These are phyloP conservation scores for Coemansia sp. DNA, from an alignment of 192 early-diverging fungal genomes.

Conservation along the genomic window DNA sequence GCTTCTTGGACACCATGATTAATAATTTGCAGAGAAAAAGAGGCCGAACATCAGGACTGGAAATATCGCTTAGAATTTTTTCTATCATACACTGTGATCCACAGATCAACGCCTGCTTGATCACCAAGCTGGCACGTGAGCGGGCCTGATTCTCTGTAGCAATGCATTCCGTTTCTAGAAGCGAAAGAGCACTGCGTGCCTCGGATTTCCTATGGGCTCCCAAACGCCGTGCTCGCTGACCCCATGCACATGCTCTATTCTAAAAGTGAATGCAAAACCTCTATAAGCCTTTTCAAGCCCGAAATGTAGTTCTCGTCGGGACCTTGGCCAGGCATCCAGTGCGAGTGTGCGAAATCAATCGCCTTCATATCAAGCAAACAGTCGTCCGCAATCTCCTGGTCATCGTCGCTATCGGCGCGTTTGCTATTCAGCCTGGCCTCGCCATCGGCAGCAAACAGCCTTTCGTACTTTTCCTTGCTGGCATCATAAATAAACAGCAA, in stretches of 20 bases:
- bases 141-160: no score
- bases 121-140: no score
- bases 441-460: slow-evolving; percentile 30
- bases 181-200: no score
- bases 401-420: slow-evolving; percentile 20
- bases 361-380: slow-evolving; percentile 62
- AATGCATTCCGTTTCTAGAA: no score
- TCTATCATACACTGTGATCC: no score
- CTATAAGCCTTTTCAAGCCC: slow-evolving; percentile 62
- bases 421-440: neutral
- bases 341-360: slow-evolving; percentile 91
- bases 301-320: slow-evolving; percentile 67
- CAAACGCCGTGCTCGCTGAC: no score
- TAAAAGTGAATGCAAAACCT: slow-evolving; percentile 50
- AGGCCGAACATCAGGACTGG: slow-evolving; percentile 11
- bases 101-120: no score
- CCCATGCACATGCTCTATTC: neutral
- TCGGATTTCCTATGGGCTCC: no score
- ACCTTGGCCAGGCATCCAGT: slow-evolving; percentile 61
- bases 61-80: no score
- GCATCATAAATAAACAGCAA: slow-evolving; percentile 83
- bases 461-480: slow-evolving; percentile 53
- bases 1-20: slow-evolving; percentile 52
- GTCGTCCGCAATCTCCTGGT: slow-evolving; percentile 38
- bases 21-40: slow-evolving; percentile 42